Evolutionary conservation across 1,139 yeast species (phyloP).

Genomic region (Zygosaccharomyces sapae): DNA sequence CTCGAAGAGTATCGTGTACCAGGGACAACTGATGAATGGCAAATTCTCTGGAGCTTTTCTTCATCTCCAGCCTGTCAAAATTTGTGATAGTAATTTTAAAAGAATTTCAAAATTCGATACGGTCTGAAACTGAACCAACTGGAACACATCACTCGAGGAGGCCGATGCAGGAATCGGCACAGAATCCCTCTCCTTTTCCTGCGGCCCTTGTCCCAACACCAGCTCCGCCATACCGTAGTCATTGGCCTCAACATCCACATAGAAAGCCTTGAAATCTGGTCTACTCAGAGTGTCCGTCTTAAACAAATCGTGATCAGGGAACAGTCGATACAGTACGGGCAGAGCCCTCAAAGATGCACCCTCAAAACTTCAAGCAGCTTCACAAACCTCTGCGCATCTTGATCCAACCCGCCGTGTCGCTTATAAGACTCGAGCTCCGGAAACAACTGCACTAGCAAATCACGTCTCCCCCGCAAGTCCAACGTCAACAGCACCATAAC

Average conservation of each 20-base stretch:
- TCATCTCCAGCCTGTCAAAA: constrained; percentile 30
- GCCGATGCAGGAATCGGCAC: constrained; percentile 1
- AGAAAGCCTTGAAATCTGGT: constrained; percentile 25
- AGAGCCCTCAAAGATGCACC: constrained; percentile 23
- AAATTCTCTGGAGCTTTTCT: constrained; percentile 25
- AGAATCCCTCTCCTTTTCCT: not conserved
- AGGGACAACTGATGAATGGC: constrained; percentile 24
- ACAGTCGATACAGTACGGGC: constrained; percentile 29
- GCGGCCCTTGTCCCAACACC: constrained; percentile 12
- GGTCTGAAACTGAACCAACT: constrained; percentile 31
- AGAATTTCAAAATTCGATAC: constrained; percentile 27
- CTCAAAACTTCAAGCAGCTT: constrained; percentile 25
- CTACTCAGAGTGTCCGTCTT: constrained; percentile 25
- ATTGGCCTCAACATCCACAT: constrained; percentile 17
- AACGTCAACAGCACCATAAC: constrained; percentile 2
- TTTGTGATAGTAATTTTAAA: constrained; percentile 21
- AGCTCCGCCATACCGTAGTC: constrained; percentile 10
- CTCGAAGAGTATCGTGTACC: constrained; percentile 21
- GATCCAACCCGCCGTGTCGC: constrained; percentile 15
- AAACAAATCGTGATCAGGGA: constrained; percentile 34
- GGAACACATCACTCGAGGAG: constrained; percentile 23
- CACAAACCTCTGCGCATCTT: constrained; percentile 21
- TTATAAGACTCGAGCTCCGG: constrained; percentile 32
- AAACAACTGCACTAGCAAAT: constrained; percentile 25
- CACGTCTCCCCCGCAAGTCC: constrained; percentile 15